Percentiles rank a stretch among this genome's conserved stretches.
Evolutionary conservation across 371 early-diverging fungal genomes (phyloP).

Genomic region (Lichtheimia ramosa): DNA sequence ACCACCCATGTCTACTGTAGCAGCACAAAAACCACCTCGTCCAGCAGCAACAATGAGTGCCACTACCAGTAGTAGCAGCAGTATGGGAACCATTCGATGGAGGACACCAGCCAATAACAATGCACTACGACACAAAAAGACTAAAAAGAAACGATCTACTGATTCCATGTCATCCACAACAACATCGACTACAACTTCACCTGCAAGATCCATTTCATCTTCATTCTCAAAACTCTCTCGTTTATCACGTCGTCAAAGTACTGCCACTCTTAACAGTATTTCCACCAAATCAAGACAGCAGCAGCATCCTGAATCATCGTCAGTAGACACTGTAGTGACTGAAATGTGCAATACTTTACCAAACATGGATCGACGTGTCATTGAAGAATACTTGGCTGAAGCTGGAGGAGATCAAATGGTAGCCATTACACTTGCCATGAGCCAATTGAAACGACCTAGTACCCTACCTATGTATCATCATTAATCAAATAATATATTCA

Average conservation of each 20-base stretch:
- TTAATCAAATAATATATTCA: too few relatives aligned
- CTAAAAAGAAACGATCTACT: neutral
- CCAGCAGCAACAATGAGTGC: neutral
- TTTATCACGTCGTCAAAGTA: constrained; percentile 1
- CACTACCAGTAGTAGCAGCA: too few relatives aligned
- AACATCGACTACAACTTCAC: neutral
- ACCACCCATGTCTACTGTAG: neutral
- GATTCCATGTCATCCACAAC: neutral
- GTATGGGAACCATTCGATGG: too few relatives aligned
- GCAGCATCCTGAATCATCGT: neutral
- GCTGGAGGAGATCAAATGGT: constrained; percentile 45
- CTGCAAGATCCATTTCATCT: constrained; percentile 2
- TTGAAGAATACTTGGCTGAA: constrained; percentile 36
- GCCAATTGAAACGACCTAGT: constrained; percentile 22
- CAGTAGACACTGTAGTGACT: constrained; percentile 16
- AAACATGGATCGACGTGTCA: constrained; percentile 33
- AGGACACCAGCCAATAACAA: too few relatives aligned
- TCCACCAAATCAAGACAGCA: neutral
- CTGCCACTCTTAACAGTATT: neutral
- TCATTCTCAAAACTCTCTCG: constrained; percentile 3
- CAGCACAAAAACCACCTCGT: constrained; percentile 1
- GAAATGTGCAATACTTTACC: constrained; percentile 41
- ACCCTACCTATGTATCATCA: too few relatives aligned
- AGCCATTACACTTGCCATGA: constrained; percentile 44
- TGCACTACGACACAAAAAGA: too few relatives aligned